Base-by-base conservation (phyloP, 2,329 filamentous ascomycete genomes). In the Plenodomus biglobosus region DNA sequence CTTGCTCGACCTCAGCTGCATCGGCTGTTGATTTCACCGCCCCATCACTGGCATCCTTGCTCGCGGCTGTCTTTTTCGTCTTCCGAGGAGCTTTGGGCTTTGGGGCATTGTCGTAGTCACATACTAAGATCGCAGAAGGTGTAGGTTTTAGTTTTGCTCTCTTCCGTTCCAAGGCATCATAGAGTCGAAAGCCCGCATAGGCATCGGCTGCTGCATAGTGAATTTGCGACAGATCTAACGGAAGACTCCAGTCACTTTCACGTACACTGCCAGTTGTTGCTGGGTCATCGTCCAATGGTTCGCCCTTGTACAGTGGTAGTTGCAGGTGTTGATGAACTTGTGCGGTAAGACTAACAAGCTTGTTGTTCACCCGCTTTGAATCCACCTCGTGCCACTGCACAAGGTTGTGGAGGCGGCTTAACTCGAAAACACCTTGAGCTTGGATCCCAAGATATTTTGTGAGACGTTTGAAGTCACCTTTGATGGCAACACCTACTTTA, bases 381-480 rank as follows among this genome's bases (percentile, higher is more conserved):
- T 85, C 85, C 51, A 84, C 90, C 7, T 47, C 48, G 37, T 55
- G 53, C 44, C 54, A 60, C 37, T 70, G 56, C 54, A 96, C 83
- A n/a, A 95, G 75, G 60, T 85, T 91, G 71, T 91, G 86, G 22
- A 95, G 73, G 64, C 95, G 87, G 68, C 88, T 92, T 3, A 96
- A 79, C 71, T 96, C 92, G 53, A 95, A 84, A 8, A 90, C 74
- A 1, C 89, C 88, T 37, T 75, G 79, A 4, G 84, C 74, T 1
- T 87, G 67, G 30, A 96, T 77, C 1, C 72, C 76, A 3, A 72
- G 59, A 2, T 94, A 77, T 53, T 78, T 83, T 27, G 77, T 77
- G 13, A 96, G 64, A 21, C 91, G 82, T 3, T 82, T 88, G 54
- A 69, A 71, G 55, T 78, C 90, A 38, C 80, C 86, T 43, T 69